Base-by-base conservation (phyloP, 805 yeast genomes). In the Lipomyces japonicus region DNA sequence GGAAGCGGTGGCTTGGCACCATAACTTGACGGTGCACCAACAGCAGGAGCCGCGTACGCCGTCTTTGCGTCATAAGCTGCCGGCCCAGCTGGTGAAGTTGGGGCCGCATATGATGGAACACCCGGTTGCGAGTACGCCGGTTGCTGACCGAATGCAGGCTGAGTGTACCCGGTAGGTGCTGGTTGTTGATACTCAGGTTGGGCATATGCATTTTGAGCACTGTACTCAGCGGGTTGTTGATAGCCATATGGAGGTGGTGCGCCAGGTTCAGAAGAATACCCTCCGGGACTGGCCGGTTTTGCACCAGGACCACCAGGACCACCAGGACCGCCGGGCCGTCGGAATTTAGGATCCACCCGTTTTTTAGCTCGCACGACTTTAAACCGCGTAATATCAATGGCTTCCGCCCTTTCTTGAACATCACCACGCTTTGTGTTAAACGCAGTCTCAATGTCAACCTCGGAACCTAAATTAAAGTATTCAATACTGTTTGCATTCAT, bases 401-500 rank as follows among this genome's bases (percentile, higher is more conserved):
- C 82, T 65, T 91, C 97, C 1, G 96, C 75, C 63, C 80, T 82
- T 64, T 90, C 96, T 65, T 89, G 95, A 42, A 91, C 79, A 60
- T 88, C 82, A 36, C 97, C 98, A 67, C 95, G 82, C 72, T 93
- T 93, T 56, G 74, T 75, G 28, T 67, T 69, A 70, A 83, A 93
- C 2, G 90, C 84, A 66, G 86, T 91, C 47, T 85, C 75, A 56
- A 93, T 86, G 66, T 89, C 97, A 37, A 42, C 48, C 10, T 46
- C 30, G 39, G 86, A 76, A 44, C 79, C 74, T 65, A 93, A 74
- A 66, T 93, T 95, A 69, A 93, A 93, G 71, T 93, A 93, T 14
- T 97, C 96, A 59, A 93, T 93, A 72, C 93, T 89, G 86, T 91
- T 82, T 65, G 87, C 95, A 71, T 91, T 96, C 87, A 91, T 86